Evolutionary conservation across 768 basidiomycete genomes (phyloP).

Genomic region (Megacollybia marginata): DNA sequence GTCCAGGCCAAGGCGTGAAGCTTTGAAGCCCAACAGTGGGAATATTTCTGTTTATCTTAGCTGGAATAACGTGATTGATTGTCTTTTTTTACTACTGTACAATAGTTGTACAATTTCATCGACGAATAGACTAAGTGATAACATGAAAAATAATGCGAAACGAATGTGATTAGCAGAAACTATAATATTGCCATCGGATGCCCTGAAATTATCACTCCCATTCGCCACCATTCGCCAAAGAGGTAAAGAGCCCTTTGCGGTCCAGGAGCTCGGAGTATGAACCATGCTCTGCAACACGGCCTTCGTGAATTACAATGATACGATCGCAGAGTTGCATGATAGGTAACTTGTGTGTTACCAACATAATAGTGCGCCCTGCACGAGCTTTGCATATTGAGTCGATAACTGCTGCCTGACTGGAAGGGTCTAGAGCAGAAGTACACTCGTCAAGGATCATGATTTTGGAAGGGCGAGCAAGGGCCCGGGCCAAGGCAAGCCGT

Average conservation of each 20-base stretch:
- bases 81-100: no score
- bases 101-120: background rate
- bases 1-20: constrained; percentile 35
- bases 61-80: no score
- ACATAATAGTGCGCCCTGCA: constrained; percentile 73
- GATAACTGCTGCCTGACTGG: constrained; percentile 78
- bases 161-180: constrained; percentile 1
- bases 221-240: constrained; percentile 74
- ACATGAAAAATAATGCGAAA: constrained; percentile 1
- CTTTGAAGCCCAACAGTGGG: no score
- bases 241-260: constrained; percentile 64
- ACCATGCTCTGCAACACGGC: constrained; percentile 72
- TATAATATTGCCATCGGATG: no score
- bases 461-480: constrained; percentile 65
- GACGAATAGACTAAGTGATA: background rate
- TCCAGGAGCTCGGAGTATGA: constrained; percentile 64
- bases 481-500: constrained; percentile 85
- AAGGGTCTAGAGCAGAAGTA: constrained; percentile 83
- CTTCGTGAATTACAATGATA: constrained; percentile 75
- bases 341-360: constrained; percentile 89
- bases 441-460: constrained; percentile 91
- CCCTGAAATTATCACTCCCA: constrained; percentile 24
- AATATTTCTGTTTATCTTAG: no score
- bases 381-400: constrained; percentile 63
- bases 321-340: constrained; percentile 93